Base-by-base conservation (phyloP, 805 yeast species). In the Pichia phayaonensis region DNA sequence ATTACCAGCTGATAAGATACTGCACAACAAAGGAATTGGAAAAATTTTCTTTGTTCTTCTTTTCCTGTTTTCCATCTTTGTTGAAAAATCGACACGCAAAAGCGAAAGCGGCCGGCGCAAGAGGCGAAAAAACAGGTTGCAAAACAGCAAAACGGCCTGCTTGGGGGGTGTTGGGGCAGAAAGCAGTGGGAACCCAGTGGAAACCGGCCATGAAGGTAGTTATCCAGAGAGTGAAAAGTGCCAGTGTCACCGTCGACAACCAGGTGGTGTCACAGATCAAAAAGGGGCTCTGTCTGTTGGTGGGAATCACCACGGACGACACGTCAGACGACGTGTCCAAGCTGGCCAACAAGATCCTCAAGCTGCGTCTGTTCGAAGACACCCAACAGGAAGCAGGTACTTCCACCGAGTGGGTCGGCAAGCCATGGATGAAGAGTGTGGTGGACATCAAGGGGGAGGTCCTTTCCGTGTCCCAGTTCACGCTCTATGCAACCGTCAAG, bases 401-500 rank as follows among this genome's bases (percentile, higher is more conserved):
- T 1, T 69, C 71, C 16, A 84, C 76, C 1, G 74, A 77, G 26
- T 80, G 76, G 74, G 64, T 60, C n/a, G 83, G 81, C 0, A 77
- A 75, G 53, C 84, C 86, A 5, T 94, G 99, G 99, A 81, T 83
- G 56, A 77, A 77, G 59, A 75, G 80, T 36, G 75, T 84, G 1
- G 76, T 72, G 18, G 95, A 89, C 44, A 69, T 77, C 20, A 66
- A 74, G 2, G 95, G 89, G 15, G 84, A 85, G 59, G 81, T 94
- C 4, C 68, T 94, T 8, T 84, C 95, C 2, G 92, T 94, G 0
- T 88, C 97, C 2, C 99, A 94, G 63, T 94, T 94, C 69, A 94
- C 99, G 0, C 72, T 94, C 40, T 80, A 84, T 64, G 99, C 89
- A 0, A 84, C 78, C 41, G 79, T 94, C 21, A 85, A 81, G 57